A percentile compares a stretch with the other conserved stretches of the same genome.
These are phyloP conservation scores for Sporothrix sp. DNA, from an alignment of 2,329 filamentous ascomycete genomes.

Conservation along the genomic window DNA sequence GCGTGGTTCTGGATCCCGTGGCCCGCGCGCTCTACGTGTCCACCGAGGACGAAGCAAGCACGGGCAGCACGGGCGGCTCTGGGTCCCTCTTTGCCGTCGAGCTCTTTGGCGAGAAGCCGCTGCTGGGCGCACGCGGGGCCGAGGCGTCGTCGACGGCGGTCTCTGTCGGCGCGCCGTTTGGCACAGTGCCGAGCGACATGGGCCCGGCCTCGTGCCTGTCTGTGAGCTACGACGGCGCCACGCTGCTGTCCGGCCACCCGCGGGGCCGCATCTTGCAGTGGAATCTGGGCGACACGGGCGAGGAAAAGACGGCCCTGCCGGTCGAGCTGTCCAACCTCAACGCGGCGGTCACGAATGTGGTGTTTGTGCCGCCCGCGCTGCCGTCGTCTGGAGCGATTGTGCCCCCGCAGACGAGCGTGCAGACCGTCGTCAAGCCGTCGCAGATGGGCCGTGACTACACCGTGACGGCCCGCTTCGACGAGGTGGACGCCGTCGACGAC, in stretches of 20 bases:
- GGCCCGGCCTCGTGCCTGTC: conserved; percentile 59
- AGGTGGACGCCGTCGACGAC: conserved; percentile 15
- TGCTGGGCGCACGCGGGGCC: conserved; percentile 43
- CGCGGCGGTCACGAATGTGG: conserved; percentile 71
- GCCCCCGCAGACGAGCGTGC: conserved; percentile 24
- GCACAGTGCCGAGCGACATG: conserved; percentile 51
- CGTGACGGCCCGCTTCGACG: conserved; percentile 54
- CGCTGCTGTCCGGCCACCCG: conserved; percentile 68
- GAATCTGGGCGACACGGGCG: conserved; percentile 54
- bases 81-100: conserved; percentile 59
- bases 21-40: conserved; percentile 74
- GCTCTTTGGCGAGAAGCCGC: conserved; percentile 48
- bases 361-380: conserved; percentile 56
- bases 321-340: conserved; percentile 63
- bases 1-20: conserved; percentile 68
- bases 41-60: conserved; percentile 55
- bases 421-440: conserved; percentile 70
- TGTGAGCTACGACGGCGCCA: conserved; percentile 73
- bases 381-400: conserved; percentile 23
- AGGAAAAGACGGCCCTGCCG: conserved; percentile 34
- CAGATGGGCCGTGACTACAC: conserved; percentile 55
- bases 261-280: conserved; percentile 71
- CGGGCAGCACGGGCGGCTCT: background rate
- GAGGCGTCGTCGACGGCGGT: conserved; percentile 49
- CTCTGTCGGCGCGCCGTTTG: conserved; percentile 44